Evolutionary conservation across 2,329 filamentous ascomycete genomes (phyloP).

Genomic region (Aureobasidium sp.): DNA sequence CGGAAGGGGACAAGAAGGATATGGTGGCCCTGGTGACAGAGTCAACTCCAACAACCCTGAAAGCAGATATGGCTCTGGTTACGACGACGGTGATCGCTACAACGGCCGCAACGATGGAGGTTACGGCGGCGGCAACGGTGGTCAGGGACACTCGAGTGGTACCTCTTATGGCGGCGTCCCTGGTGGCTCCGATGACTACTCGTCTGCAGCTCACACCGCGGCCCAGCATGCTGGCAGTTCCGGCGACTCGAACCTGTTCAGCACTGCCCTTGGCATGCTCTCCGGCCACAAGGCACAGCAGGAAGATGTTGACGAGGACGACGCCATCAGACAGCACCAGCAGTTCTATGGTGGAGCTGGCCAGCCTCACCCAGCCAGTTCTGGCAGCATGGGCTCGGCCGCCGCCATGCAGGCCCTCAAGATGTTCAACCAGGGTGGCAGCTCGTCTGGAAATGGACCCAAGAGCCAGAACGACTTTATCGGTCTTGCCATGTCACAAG

Average conservation of each 20-base stretch:
- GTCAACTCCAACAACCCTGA: conserved; percentile 1
- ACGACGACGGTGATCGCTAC: conserved; percentile 18
- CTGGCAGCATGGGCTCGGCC: conserved; percentile 57
- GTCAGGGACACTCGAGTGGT: conserved; percentile 33
- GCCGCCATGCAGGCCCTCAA: conserved; percentile 78
- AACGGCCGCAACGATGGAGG: conserved; percentile 20
- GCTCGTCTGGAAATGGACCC: conserved; percentile 33
- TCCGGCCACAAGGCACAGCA: conserved; percentile 46
- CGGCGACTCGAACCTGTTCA: conserved; percentile 49
- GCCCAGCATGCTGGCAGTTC: conserved; percentile 45
- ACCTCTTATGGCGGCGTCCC: conserved; percentile 37
- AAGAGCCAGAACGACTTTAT: conserved; percentile 70
- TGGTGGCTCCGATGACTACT: conserved; percentile 44
- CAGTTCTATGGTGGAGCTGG: conserved; percentile 57
- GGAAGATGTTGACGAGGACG: conserved; percentile 53
- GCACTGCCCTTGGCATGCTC: conserved; percentile 49
- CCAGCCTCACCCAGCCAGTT: conserved; percentile 39
- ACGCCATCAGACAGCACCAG: conserved; percentile 69
- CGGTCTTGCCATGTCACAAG: conserved; percentile 80
- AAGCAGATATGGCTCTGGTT: background rate
- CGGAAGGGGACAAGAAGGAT: conserved; percentile 9
- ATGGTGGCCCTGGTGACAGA: conserved; percentile 3
- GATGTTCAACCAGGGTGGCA: conserved; percentile 50
- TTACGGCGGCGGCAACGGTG: conserved; percentile 22
- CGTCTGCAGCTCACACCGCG: conserved; percentile 49